Base-by-base conservation (phyloP, 1,139 yeast genomes). In the Yamadazyma atlantica region DNA sequence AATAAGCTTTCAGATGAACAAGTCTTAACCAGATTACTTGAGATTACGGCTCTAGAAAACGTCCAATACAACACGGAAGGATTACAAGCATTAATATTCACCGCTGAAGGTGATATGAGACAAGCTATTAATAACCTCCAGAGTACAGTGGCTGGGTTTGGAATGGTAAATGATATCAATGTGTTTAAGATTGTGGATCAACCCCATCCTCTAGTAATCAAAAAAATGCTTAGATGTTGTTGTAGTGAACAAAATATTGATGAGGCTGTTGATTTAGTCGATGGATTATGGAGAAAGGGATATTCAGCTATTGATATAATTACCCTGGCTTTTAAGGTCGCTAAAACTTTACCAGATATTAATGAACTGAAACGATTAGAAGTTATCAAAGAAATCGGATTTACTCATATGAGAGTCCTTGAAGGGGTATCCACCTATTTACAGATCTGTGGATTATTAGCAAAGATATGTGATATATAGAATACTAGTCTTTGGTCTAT, bases 71-170 rank as follows among this genome's bases (percentile, higher is more conserved):
- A 92, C 26, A 86, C 89, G 44, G 97, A 88, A 59, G 99, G 99
- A 0, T 66, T 92, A 29, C 90, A 89, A 50, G 98, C 98, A 0
- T 72, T 92, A 44, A 80, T 94, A n/a, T 92, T 92, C 64, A 85
- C 97, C 0, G 95, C 97, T 0, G 99, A 92, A 59, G 98, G 98
- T 40, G 99, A 92, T 58, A 92, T 94, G 98, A 78, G 99, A 62
- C 98, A 92, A 60, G 98, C 98, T 0, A 78, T 94, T 36, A 94
- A 94, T 55, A 92, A 92, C 59, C 60, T 92, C 41, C 98, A 92
- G 57, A 83, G 95, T 57, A 89, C 97, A 0, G 94, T 83, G 21
- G 89, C 96, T 1, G 98, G 98, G 1, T 90, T 90, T 63, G 92
- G 87, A 2, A 75, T 86, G 46, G 97, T 92, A 12, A 85, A 82